Conservation (phyloP, 148 eudicot genomes). For the Talinum fruticosum region DNA sequence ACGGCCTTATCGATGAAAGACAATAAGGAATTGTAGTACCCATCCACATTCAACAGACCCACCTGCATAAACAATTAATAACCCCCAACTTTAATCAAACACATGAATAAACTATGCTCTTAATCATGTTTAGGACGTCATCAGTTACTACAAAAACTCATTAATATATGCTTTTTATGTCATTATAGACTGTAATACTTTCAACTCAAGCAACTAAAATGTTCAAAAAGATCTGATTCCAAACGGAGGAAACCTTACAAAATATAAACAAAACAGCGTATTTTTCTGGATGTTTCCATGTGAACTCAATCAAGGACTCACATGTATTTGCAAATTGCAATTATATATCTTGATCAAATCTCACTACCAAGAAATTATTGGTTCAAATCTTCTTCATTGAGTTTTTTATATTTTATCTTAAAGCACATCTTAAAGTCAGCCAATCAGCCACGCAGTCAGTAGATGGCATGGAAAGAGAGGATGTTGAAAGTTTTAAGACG, state of each 20-base stretch:
- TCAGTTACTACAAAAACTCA: conserved; percentile 19
- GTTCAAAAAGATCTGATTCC: conserved; percentile 13
- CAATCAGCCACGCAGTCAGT: neutral
- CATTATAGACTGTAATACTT: conserved; percentile 1
- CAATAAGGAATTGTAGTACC: conserved; percentile 79
- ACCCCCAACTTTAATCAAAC: conserved; percentile 18
- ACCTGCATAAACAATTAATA: conserved; percentile 45
- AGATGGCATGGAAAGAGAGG: conserved; percentile 19
- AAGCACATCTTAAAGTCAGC: neutral
- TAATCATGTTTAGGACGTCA: conserved; percentile 13
- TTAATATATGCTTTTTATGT: conserved; percentile 16
- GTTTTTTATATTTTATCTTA: neutral
- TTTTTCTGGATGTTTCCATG: conserved; percentile 47
- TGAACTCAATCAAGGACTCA: conserved; percentile 39
- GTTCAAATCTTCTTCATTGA: conserved; percentile 25
- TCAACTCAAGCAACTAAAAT: conserved; percentile 14
- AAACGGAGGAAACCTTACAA: conserved; percentile 4
- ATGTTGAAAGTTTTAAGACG: conserved; percentile 25
- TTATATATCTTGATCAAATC: conserved; percentile 24
- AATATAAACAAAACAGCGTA: conserved; percentile 26
- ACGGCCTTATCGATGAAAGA: conserved; percentile 93
- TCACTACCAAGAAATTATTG: conserved; percentile 24
- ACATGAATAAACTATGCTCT: conserved; percentile 1
- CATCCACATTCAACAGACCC: conserved; percentile 90
- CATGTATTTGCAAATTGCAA: conserved; percentile 32